Percentiles rank a stretch among this genome's conserved stretches.
Conservation (phyloP, 495 filamentous ascomycete genomes). For the Hypoxylon fuscum region DNA sequence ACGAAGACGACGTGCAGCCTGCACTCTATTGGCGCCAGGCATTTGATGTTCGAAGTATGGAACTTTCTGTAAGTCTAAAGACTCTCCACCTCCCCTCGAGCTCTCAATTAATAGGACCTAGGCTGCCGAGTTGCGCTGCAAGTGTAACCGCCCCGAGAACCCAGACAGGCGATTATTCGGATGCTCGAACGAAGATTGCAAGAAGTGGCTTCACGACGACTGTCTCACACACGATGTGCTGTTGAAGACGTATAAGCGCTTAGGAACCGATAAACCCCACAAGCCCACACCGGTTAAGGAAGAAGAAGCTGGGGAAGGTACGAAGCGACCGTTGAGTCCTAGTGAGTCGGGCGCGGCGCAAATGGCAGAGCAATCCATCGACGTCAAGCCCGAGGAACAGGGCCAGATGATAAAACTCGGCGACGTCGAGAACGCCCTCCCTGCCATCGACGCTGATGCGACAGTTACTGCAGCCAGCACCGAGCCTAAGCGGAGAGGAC, state of each 20-base stretch:
- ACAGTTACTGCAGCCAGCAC: slow-evolving; percentile 19
- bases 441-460: slow-evolving; percentile 28
- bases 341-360: slow-evolving; percentile 52
- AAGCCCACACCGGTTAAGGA: slow-evolving; percentile 45
- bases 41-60: slow-evolving; percentile 63
- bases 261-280: slow-evolving; percentile 58
- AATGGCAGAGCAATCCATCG: slow-evolving; percentile 55
- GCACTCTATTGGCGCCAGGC: slow-evolving; percentile 73
- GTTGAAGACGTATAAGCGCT: slow-evolving; percentile 52
- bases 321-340: slow-evolving; percentile 54
- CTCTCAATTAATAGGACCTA: slow-evolving; percentile 38
- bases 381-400: slow-evolving; percentile 54
- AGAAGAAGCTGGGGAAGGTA: slow-evolving; percentile 46
- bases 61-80: slow-evolving; percentile 62
- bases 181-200: slow-evolving; percentile 65
- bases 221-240: slow-evolving; percentile 66
- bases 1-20: slow-evolving; percentile 65
- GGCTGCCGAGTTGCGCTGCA: slow-evolving; percentile 67
- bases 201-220: slow-evolving; percentile 70
- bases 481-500: slow-evolving; percentile 42
- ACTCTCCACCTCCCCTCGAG: background rate
- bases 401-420: slow-evolving; percentile 32
- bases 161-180: slow-evolving; percentile 67
- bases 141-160: slow-evolving; percentile 68
- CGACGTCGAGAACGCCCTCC: slow-evolving; percentile 27